These are phyloP conservation scores for Solanum tarapatanum DNA, from an alignment of 257 asterid genomes.

Conservation along the genomic window DNA sequence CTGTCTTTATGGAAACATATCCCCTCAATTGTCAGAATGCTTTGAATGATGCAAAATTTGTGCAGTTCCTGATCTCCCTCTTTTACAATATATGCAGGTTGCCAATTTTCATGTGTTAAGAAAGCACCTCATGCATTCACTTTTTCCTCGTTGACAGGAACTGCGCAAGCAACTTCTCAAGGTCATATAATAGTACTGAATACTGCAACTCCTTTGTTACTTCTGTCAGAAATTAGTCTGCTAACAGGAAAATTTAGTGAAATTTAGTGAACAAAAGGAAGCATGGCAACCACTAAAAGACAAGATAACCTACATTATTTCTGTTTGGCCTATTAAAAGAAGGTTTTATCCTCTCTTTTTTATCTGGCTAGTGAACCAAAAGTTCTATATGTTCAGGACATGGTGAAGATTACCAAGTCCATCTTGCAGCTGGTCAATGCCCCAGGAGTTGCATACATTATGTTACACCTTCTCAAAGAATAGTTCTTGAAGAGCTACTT, in stretches of 20 bases:
- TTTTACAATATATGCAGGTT: conserved; percentile 38
- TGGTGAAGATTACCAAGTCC: conserved; percentile 52
- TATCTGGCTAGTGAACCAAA: background rate
- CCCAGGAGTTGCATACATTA: conserved; percentile 80
- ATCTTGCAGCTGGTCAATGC: conserved; percentile 71
- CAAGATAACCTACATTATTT: background rate
- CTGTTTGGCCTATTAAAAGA: background rate
- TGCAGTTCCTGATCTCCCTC: background rate
- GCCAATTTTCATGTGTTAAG: conserved; percentile 78
- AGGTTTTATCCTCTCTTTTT: background rate
- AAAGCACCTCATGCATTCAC: conserved; percentile 69
- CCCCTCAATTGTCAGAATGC: background rate
- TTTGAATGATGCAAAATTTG: background rate
- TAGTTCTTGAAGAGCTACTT: conserved; percentile 83
- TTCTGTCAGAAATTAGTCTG: background rate
- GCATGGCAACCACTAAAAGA: background rate
- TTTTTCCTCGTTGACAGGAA: conserved; percentile 57
- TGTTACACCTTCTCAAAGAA: conserved; percentile 86
- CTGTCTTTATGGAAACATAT: background rate
- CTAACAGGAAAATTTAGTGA: background rate
- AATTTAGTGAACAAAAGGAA: background rate
- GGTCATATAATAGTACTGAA: conserved; percentile 23
- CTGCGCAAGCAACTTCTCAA: conserved; percentile 66
- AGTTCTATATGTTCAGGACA: conserved; percentile 30
- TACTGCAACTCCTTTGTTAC: background rate